Percentiles rank a stretch among this genome's conserved stretches.
phyloP scores from a whole-genome alignment of 805 yeast species.

The Saccharomycopsis synnaedendra region DNA sequence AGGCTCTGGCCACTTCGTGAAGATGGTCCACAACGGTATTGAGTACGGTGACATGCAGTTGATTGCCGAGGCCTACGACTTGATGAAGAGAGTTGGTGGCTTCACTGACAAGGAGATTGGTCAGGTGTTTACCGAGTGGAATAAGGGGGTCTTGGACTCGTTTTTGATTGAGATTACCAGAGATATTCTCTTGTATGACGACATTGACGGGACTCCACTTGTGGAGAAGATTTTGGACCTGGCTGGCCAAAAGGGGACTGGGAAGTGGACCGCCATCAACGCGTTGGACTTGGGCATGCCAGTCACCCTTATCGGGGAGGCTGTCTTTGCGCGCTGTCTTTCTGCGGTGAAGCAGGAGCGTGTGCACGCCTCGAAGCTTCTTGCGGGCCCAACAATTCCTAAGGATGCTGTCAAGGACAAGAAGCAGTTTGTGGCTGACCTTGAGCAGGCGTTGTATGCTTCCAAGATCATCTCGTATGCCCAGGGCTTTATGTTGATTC shows the following conservation, averaged over 20 bases:
- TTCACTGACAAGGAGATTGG: conserved; percentile 86
- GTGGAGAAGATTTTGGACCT: conserved; percentile 94
- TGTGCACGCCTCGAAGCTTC: conserved; percentile 65
- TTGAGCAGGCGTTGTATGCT: conserved; percentile 97
- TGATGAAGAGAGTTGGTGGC: conserved; percentile 89
- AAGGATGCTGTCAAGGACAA: conserved; percentile 61
- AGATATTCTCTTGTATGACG: conserved; percentile 84
- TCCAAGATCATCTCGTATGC: conserved; percentile 97
- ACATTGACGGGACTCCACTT: conserved; percentile 81
- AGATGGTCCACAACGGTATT: conserved; percentile 99
- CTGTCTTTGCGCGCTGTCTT: conserved; percentile 92
- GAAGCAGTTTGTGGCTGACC: conserved; percentile 76
- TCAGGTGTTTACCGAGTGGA: conserved; percentile 87
- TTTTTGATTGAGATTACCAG: conserved; percentile 95
- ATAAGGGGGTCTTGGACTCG: conserved; percentile 94
- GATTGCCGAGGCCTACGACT: conserved; percentile 95
- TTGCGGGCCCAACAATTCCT: conserved; percentile 69
- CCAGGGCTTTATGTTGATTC: conserved; percentile 98
- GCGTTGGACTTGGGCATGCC: conserved; percentile 98
- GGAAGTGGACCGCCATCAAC: conserved; percentile 99
- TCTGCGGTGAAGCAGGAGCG: conserved; percentile 91
- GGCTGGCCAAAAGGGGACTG: conserved; percentile 99
- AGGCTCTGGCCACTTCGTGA: conserved; percentile 97
- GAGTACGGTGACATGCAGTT: conserved; percentile 99
- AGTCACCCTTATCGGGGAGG: conserved; percentile 96